Percentiles rank a stretch among this genome's conserved stretches.
phyloP scores from a whole-genome alignment of 805 yeast genomes.

The Teunomyces gatunensis region DNA sequence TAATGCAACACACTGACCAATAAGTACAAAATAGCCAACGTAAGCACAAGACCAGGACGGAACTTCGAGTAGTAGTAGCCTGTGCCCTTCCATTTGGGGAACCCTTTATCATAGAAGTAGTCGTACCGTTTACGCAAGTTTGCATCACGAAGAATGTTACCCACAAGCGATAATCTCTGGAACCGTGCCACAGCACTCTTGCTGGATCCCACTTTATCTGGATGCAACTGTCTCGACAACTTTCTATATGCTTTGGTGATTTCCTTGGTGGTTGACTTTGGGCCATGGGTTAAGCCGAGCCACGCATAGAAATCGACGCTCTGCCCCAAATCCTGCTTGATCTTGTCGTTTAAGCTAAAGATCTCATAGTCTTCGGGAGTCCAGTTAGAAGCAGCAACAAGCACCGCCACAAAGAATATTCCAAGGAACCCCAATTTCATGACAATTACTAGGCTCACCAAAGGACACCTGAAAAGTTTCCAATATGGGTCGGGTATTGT shows the following conservation, averaged over 20 bases:
- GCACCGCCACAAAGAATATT: conserved; percentile 14
- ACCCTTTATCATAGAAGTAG: conserved; percentile 76
- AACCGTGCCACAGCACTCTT: conserved; percentile 65
- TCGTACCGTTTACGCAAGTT: conserved; percentile 71
- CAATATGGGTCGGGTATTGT: too few species aligned
- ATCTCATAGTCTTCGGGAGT: conserved; percentile 75
- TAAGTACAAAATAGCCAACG: conserved; percentile 49
- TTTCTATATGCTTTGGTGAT: conserved; percentile 68
- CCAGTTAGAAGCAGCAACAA: conserved; percentile 45
- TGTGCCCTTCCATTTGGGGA: conserved; percentile 76
- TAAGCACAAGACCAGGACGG: conserved; percentile 61
- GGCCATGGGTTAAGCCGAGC: conserved; percentile 49
- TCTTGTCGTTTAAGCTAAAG: conserved; percentile 64
- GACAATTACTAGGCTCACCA: not conserved
- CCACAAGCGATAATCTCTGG: conserved; percentile 73
- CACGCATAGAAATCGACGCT: conserved; percentile 67
- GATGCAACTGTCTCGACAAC: conserved; percentile 72
- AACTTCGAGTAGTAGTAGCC: conserved; percentile 64
- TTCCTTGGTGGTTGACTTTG: conserved; percentile 49
- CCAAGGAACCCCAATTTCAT: conserved; percentile 10
- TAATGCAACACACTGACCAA: conserved; percentile 59
- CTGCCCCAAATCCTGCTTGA: conserved; percentile 60
- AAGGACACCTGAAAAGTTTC: not conserved
- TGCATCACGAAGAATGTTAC: conserved; percentile 62
- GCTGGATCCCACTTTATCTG: conserved; percentile 60